Base-by-base conservation (phyloP, 768 basidiomycete species). In the Auricularia sp. region DNA sequence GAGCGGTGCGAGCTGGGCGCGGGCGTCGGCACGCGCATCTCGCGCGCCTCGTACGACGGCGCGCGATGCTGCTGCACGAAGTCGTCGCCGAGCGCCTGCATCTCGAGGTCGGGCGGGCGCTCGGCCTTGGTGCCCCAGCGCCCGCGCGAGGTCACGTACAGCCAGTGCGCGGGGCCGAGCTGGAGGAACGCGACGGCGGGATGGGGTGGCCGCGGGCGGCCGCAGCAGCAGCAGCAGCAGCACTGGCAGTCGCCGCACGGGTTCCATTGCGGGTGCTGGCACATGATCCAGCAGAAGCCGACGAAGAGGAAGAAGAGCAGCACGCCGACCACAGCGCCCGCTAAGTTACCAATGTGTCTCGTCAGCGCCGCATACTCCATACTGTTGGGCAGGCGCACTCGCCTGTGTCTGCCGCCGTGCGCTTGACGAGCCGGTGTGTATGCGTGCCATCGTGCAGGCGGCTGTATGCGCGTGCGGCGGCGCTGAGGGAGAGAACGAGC, bases 211-310 rank as follows among this genome's bases (percentile, higher is more conserved):
- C 18, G 7, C 10, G 51, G 18, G 10, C 29, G 7, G 54, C 29
- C 6, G 54, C 54, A 18, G 11, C 8, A 10, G n/a, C 29, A n/a
- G n/a, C 29, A n/a, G n/a, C 29, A 54, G 54, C 54, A 54, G 54
- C 54, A 54, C 7, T 18, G 11, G 54, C 54, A 54, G 8, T 42
- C 39, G 39, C 39, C 39, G 39, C 39, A 42, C n/a, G 29, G 54
- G 54, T 54, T 54, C 56, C 56, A 59, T 10, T 59, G 56, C 13
- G 56, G 56, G 56, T 59, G 56, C 34, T 59, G 56, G 29, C 56
- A 59, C 29, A 14, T n/a, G 13, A 59, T 24, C 56, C 56, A 59
- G 34, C 29, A 14, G 14, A 59, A 29, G 6, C 56, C 56, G 34
- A 59, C 56, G 56, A 59, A 24, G 24, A 29, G 29, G 18, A 59